phyloP scores from a whole-genome alignment of 2,329 filamentous ascomycete species.

The Aureobasidium sp. region DNA sequence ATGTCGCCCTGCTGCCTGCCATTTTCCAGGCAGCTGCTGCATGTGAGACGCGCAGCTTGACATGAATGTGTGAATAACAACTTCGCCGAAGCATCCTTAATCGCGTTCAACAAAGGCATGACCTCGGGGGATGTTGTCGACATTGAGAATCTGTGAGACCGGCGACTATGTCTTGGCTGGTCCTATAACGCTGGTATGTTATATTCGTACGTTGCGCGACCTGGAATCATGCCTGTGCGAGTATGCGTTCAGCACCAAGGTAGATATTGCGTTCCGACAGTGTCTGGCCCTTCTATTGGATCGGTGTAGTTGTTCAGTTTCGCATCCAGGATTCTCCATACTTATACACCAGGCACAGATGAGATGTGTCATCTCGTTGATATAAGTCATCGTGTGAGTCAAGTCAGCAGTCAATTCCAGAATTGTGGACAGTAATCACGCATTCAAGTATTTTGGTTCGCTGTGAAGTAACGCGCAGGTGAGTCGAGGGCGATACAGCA shows the following conservation, averaged over 20 bases:
- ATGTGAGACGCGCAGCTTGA: constrained; percentile 1
- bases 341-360: not conserved
- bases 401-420: not conserved
- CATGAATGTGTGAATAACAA: not conserved
- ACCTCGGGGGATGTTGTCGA: not conserved
- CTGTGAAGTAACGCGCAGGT: not conserved
- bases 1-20: constrained; percentile 2
- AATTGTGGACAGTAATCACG: not conserved
- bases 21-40: not conserved
- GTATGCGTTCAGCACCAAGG: not conserved
- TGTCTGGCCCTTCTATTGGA: not conserved
- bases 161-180: not conserved
- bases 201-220: not conserved
- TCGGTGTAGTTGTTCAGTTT: not conserved
- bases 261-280: not conserved
- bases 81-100: not conserved
- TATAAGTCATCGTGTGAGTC: not conserved
- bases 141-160: not conserved
- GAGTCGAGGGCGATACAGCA: not conserved
- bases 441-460: not conserved
- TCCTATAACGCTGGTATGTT: not conserved
- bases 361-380: not conserved
- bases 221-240: not conserved
- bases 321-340: not conserved
- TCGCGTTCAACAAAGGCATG: not conserved